These are phyloP conservation scores for Avicennia marina DNA, from an alignment of 257 asterid genomes.

Conservation along the genomic window DNA sequence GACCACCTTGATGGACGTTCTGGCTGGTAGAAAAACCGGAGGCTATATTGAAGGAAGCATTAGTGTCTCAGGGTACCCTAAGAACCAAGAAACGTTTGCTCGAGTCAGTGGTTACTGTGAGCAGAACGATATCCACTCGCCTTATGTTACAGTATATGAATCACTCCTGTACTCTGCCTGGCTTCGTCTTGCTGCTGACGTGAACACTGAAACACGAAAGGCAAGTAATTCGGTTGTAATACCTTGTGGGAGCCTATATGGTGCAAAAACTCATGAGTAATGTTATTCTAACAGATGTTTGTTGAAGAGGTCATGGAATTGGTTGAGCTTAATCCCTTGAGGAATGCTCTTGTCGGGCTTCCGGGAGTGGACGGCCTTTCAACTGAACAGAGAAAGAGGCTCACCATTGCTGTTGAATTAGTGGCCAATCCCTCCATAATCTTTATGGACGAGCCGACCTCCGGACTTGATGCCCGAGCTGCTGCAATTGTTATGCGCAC, in stretches of 20 bases:
- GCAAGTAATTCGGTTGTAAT: conserved; percentile 22
- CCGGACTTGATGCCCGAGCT: conserved; percentile 91
- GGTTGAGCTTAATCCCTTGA: conserved; percentile 66
- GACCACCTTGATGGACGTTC: conserved; percentile 89
- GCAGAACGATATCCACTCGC: conserved; percentile 87
- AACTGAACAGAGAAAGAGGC: conserved; percentile 81
- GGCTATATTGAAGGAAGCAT: conserved; percentile 76
- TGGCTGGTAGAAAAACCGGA: conserved; percentile 85
- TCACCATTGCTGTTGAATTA: conserved; percentile 77
- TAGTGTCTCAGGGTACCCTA: conserved; percentile 69
- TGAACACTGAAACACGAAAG: conserved; percentile 64
- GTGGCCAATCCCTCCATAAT: conserved; percentile 88
- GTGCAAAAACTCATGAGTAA: not conserved
- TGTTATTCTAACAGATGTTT: conserved; percentile 51
- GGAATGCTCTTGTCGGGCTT: conserved; percentile 76
- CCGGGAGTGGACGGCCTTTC: conserved; percentile 87
- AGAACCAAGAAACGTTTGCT: conserved; percentile 75
- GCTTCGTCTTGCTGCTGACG: conserved; percentile 82
- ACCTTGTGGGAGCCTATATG: not conserved
- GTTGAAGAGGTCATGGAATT: conserved; percentile 87
- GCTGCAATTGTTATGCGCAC: conserved; percentile 91
- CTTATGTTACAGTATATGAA: conserved; percentile 74
- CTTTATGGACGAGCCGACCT: conserved; percentile 90
- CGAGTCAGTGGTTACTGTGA: conserved; percentile 92
- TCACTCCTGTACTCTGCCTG: conserved; percentile 89